These are phyloP conservation scores for Lecanosticta acicola DNA, from an alignment of 2,329 filamentous ascomycete genomes.

Conservation along the genomic window DNA sequence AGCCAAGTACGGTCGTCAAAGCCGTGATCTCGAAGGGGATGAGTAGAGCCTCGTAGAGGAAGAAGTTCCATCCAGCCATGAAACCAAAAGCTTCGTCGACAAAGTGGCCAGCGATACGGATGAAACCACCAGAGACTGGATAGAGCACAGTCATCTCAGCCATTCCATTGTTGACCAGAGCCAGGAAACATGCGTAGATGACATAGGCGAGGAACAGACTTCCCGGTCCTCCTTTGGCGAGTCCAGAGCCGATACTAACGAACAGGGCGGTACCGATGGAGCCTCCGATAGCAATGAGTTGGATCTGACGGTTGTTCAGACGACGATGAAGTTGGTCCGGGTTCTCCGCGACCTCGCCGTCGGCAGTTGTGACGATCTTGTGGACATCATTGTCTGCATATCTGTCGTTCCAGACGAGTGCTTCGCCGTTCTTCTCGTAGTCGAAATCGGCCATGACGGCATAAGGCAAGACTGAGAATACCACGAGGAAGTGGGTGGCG, in stretches of 20 bases:
- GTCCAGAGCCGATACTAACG: slow-evolving; percentile 51
- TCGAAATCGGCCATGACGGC: slow-evolving; percentile 1
- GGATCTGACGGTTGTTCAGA: slow-evolving; percentile 44
- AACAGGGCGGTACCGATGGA: slow-evolving; percentile 26
- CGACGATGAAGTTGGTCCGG: slow-evolving; percentile 42
- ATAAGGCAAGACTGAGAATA: background rate
- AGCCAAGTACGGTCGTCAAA: slow-evolving; percentile 37
- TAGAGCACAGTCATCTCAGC: slow-evolving; percentile 51
- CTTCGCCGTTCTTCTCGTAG: background rate
- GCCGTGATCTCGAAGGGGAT: slow-evolving; percentile 51
- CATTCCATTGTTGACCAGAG: slow-evolving; percentile 57
- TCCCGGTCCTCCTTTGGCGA: slow-evolving; percentile 40
- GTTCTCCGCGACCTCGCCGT: slow-evolving; percentile 29
- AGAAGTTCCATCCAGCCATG: slow-evolving; percentile 43
- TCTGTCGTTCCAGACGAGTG: slow-evolving; percentile 1
- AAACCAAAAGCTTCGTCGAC: slow-evolving; percentile 62
- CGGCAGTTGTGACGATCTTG: slow-evolving; percentile 16
- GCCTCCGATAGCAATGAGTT: slow-evolving; percentile 27
- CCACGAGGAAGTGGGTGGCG: too few relatives aligned
- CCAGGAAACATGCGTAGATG: slow-evolving; percentile 47
- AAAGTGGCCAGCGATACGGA: slow-evolving; percentile 60
- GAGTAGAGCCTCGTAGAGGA: slow-evolving; percentile 47
- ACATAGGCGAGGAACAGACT: slow-evolving; percentile 19
- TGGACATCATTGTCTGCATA: slow-evolving; percentile 7
- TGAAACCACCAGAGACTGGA: slow-evolving; percentile 42